A percentile compares a stretch with the other conserved stretches of the same genome.
Conservation (phyloP, 805 yeast species). For the Hanseniaspora vineae region DNA sequence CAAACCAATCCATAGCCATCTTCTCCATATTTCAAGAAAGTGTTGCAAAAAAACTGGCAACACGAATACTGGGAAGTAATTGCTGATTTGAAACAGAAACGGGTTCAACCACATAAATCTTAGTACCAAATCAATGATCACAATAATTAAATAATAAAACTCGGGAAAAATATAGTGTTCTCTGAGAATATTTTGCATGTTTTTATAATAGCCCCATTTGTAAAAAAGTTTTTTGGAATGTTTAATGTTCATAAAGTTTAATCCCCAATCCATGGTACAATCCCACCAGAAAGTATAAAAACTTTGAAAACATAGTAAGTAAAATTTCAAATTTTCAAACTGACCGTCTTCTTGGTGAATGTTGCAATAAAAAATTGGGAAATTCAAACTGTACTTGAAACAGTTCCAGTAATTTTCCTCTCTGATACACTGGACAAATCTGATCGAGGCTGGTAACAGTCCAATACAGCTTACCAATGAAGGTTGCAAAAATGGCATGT, state of each 20-base stretch:
- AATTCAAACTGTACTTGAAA: constrained; percentile 56
- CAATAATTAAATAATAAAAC: constrained; percentile 26
- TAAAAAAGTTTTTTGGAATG: not conserved
- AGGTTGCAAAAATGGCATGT: constrained; percentile 19
- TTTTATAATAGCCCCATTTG: constrained; percentile 6
- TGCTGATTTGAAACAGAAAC: constrained; percentile 24
- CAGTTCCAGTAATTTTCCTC: constrained; percentile 63
- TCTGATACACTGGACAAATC: constrained; percentile 68
- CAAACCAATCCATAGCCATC: constrained; percentile 84
- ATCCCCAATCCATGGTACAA: constrained; percentile 76
- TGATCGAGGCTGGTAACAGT: constrained; percentile 23
- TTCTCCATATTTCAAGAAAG: constrained; percentile 59
- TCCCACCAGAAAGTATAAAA: constrained; percentile 84
- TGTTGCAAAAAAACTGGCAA: constrained; percentile 58
- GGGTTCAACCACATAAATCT: constrained; percentile 60
- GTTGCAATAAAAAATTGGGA: constrained; percentile 37
- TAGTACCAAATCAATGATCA: constrained; percentile 45
- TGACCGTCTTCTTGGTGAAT: constrained; percentile 12
- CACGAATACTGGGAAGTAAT: constrained; percentile 32
- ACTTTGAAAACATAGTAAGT: constrained; percentile 41
- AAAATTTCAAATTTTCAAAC: constrained; percentile 20
- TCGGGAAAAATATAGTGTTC: constrained; percentile 17
- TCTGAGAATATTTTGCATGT: constrained; percentile 3
- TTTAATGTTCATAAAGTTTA: constrained; percentile 34
- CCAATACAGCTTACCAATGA: constrained; percentile 29